phyloP scores from a whole-genome alignment of 345 rosid genomes.

The Eucalyptus marginata region DNA sequence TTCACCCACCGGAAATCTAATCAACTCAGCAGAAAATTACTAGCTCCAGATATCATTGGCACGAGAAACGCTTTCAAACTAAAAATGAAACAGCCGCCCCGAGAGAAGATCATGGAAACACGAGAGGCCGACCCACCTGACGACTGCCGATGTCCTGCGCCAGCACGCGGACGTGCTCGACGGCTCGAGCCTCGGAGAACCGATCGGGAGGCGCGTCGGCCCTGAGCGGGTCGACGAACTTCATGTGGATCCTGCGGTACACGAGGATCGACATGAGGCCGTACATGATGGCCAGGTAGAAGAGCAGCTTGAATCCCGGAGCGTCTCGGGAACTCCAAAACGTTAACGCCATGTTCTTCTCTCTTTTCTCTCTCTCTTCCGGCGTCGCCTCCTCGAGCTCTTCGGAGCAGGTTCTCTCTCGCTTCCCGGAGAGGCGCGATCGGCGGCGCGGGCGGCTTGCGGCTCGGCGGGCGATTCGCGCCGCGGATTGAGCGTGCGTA shows the following conservation, averaged over 20 bases:
- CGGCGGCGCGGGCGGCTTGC: not conserved
- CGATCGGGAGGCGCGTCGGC: slow-evolving; percentile 82
- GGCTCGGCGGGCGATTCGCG: not conserved
- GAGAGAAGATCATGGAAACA: not conserved
- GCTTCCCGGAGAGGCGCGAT: not conserved
- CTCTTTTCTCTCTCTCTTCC: not conserved
- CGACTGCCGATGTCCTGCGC: slow-evolving; percentile 70
- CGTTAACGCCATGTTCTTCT: slow-evolving; percentile 32
- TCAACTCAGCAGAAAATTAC: not conserved
- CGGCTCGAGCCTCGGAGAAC: slow-evolving; percentile 89
- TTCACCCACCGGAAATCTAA: not conserved
- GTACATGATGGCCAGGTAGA: slow-evolving; percentile 40
- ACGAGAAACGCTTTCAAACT: not conserved
- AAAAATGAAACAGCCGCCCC: not conserved
- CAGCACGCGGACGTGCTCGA: slow-evolving; percentile 72
- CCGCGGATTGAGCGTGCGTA: not conserved
- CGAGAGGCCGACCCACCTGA: slow-evolving; percentile 40
- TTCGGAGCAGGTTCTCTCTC: not conserved
- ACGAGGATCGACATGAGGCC: slow-evolving; percentile 49
- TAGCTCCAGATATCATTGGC: not conserved
- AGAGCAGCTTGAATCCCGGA: slow-evolving; percentile 52
- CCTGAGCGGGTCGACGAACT: slow-evolving; percentile 53
- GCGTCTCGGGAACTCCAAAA: slow-evolving; percentile 34
- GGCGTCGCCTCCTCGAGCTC: not conserved
- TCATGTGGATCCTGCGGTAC: slow-evolving; percentile 50